Evolutionary conservation across 2,329 filamentous ascomycete species (phyloP), one percentile per base, ranked within the genome.

Genomic region (Penicillium sp.): DNA sequence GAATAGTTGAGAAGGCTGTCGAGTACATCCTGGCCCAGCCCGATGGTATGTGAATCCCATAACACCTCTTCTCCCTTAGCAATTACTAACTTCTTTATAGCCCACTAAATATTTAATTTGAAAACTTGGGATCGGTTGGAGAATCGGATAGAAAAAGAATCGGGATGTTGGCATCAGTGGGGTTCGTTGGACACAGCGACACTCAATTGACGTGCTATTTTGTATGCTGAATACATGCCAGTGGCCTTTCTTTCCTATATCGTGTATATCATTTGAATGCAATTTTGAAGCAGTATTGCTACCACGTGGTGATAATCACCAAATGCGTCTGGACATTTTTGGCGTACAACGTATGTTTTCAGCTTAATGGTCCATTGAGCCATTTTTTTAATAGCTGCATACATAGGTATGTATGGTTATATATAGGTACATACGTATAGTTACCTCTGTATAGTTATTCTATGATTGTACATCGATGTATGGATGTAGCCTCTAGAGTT

Each of bases 1-100:
- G 58, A 41, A 66, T 71, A 96, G 93, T 97, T 71, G 90, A 94
- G 79, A 90, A 96, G 84, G 93, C 93, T 69, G 91, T 96, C 67
- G 87, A 93, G 76, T 97, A 97, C 84, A 96, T 97, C 81, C 78
- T 92, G 74, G 87, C 86, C 79, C 92, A 96, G 83, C 93, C 93
- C 72, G 92, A 96, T 79, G 93, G 92, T 84, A 86, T 84, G 87
- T 85, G 81, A 76, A 69, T 45, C 48, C 33, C 13, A 19, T 12
- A 25, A 23, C 53, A 5, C 15, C 48, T 27, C 15, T 35, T 27
- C 4, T 23, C 29, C 31, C 3, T 9, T 52, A 0, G 2, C 29
- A 19, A 9, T 12, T 47, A 54, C 68, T 73, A 43, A 72, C 60
- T 42, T n/a, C 15, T 37, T 7, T 41, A 19, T 50, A 76, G 73